Conservation (phyloP, 345 rosid species). For the Populus euphratica region DNA sequence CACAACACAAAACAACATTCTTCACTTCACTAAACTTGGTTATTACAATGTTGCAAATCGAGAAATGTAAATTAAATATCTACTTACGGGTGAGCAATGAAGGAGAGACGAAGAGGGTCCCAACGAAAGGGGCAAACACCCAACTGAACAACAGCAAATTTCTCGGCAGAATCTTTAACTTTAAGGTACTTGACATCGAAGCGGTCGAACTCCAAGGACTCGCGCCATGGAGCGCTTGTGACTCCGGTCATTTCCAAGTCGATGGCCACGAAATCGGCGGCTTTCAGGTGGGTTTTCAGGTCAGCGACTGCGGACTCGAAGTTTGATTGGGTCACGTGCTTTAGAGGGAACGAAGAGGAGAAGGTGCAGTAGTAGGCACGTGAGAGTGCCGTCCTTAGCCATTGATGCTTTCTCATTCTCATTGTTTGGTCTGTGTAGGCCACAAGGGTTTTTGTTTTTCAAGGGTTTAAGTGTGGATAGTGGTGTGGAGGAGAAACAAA, state of each 20-base stretch:
- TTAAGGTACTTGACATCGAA: slow-evolving; percentile 75
- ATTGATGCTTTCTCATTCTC: too few species aligned
- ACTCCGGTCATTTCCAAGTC: slow-evolving; percentile 96
- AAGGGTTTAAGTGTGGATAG: too few species aligned
- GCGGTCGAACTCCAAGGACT: slow-evolving; percentile 74
- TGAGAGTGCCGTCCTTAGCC: background rate
- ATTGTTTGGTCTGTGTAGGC: too few species aligned
- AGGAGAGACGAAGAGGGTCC: slow-evolving; percentile 62
- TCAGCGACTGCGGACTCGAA: slow-evolving; percentile 58
- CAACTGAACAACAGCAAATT: slow-evolving; percentile 89
- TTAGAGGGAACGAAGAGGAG: slow-evolving; percentile 58
- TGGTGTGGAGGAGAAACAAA: too few species aligned
- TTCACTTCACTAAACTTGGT: background rate
- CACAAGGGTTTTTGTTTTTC: too few species aligned
- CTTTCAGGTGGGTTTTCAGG: slow-evolving; percentile 53
- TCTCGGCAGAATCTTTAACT: slow-evolving; percentile 92
- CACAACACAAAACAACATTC: background rate
- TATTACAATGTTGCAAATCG: too few species aligned
- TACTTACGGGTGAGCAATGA: slow-evolving; percentile 77
- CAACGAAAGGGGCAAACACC: slow-evolving; percentile 95
- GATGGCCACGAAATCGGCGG: slow-evolving; percentile 87
- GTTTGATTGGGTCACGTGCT: slow-evolving; percentile 72
- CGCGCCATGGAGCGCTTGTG: slow-evolving; percentile 87
- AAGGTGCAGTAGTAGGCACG: slow-evolving; percentile 32
- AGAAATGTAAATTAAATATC: too few species aligned